Evolutionary conservation across 2,329 filamentous ascomycete species (phyloP), one percentile per base, ranked within the genome.

Genomic region (Thermoascus crustaceus): DNA sequence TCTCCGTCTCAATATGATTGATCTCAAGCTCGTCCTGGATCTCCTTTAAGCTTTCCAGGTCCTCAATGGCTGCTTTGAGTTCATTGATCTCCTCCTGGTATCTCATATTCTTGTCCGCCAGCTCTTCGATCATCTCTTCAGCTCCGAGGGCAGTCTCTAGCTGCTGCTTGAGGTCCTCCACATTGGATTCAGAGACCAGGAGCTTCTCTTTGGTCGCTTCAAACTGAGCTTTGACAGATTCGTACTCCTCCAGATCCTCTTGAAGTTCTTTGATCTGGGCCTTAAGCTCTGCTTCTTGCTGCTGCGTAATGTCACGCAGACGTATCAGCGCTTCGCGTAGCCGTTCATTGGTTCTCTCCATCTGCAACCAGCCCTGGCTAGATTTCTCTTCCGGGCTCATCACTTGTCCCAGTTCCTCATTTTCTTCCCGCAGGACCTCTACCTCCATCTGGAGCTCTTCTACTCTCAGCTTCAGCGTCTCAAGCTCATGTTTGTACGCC

Each of bases 1-100:
- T 94, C 57, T 94, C 85, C 22, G 87, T 85, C 54, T 95, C 87
- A 3, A 91, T 76, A 53, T 95, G 88, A 54, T 94, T 94, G 49
- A 85, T 76, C 57, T 95, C 88, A 3, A 98, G 76, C 61, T 98
- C 91, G 52, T 96, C 88, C 49, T 86, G 93, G 48, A 96, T 78
- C 55, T 98, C 89, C 55, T 87, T 88, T 35, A 96, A 66, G 41
- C 76, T 85, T 58, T 95, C 86, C 7, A 96, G 72, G 45, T 96
- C 89, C 43, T 88, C 82, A 41, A 96, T 82, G 5, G 82, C 78
- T 11, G 78, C 78, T 51, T 82, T 82, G 34, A 95, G 73, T 54
- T 94, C 82, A 42, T 86, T 82, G 27, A 95, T 79, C 54, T 86
- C 76, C 57, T 94, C 85, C 22, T 80, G 78, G 55, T 94, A 80